Evolutionary conservation across 148 eudicot genomes (phyloP), one percentile per base, ranked within the genome.

Genomic region (Rhododendron mucronatum): DNA sequence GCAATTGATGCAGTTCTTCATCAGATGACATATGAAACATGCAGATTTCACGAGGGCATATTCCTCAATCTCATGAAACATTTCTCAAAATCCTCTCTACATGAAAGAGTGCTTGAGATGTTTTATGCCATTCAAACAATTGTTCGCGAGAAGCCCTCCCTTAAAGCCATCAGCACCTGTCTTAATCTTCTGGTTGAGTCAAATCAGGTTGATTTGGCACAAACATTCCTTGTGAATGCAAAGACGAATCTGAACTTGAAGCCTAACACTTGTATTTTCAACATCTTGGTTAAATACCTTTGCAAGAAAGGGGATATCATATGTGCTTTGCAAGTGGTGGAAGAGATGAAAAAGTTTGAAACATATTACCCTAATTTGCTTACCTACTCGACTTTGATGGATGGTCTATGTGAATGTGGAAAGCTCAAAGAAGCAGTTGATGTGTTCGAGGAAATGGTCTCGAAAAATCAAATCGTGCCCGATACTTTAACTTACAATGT

Each of bases 241-340:
- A 92, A 90, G 89, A 92, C 82, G 84, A 28, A 80, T 88, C 92
- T 93, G 39, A 88, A 89, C 39, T 86, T 95, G 91, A 85, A 87
- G 88, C 98, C 99, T 53, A 97, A 97, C 81, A 91, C 98, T 47
- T 97, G 99, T 87, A 92, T 97, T 71, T 94, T 95, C 91, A 97
- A 97, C 86, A 95, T 97, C 53, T 81, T 97, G 89, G 93, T 97
- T 23, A 97, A 97, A 88, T 91, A 94, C 91, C 98, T 95, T 80
- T 94, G 96, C 88, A 95, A 87, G 87, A 92, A 89, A 14, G 98
- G 98, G 80, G 92, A 93, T 85, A 61, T 95, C 65, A 94, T 90
- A 79, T 87, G 93, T 47, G 99, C 98, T 59, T 91, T 93, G 89
- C 91, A 92, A 91, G 98, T 97, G 78, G 82, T 97, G 81, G 86